Evolutionary conservation across 495 filamentous ascomycete genomes (phyloP), one percentile per base, ranked within the genome.

Genomic region (Trichoderma reesei): DNA sequence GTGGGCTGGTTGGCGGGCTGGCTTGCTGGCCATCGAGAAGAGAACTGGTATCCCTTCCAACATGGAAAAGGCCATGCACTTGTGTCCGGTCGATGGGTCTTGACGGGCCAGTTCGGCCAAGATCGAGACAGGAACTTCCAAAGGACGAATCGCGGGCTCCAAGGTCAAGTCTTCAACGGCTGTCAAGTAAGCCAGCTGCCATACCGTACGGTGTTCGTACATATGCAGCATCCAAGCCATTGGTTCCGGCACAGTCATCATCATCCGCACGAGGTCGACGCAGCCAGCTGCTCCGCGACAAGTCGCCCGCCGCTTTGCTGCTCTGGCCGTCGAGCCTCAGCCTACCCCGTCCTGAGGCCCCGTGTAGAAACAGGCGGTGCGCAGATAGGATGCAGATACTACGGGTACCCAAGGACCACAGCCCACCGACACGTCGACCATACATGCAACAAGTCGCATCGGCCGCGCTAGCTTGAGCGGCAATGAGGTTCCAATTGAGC

Each of bases 391-490:
- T 56, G 51, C 51, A 56, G 51, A 56, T 31, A 33, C 18, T 33
- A 56, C 51, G 51, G 51, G 51, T 34, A 33, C 51, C 34, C 26
- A 56, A n/a, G 51, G 31, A 9, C 5, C 10, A 26, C 20, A 56
- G 31, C 51, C 51, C 51, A 56, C 51, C 31, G 51, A 56, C 51
- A 56, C 51, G 51, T 56, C 51, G 51, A 56, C 51, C 4, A 56
- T 56, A 56, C 51, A 56, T 56, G 51, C 51, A 56, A 56, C n/a
- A 56, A 56, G 51, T 56, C 51, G 51, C 31, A 56, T 56, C 51
- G 51, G 51, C 51, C 20, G 31, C 51, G 10, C 51, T 56, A 56
- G 51, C 51, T 34, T 56, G 51, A 56, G 51, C 51, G 51, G 51
- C 51, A 56, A 56, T 56, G 51, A 14, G 51, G 7, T 56, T 56